Conservation (phyloP, 2,329 filamentous ascomycete genomes). For the Aschersonia sp. region DNA sequence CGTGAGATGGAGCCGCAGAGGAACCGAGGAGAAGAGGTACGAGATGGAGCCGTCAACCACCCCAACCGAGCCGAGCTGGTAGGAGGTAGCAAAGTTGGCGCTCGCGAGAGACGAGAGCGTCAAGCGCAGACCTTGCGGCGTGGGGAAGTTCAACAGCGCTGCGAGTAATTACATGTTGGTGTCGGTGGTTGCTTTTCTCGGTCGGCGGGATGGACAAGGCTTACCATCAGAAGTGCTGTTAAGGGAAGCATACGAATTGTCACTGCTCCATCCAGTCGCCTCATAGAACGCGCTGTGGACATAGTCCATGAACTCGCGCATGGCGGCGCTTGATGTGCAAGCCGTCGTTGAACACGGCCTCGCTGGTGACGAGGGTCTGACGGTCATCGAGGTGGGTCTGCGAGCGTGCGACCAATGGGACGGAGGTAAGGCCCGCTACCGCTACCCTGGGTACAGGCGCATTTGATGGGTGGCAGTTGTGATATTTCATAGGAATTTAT, state of each 20-base stretch:
- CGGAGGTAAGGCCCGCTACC: too few species aligned
- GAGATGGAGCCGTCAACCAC: constrained; percentile 94
- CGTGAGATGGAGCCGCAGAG: constrained; percentile 49
- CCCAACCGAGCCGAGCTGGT: constrained; percentile 77
- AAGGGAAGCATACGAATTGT: constrained; percentile 82
- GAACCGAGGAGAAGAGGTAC: constrained; percentile 84
- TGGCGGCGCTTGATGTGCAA: constrained; percentile 26
- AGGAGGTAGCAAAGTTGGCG: constrained; percentile 86
- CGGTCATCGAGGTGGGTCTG: neutral
- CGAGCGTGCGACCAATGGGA: too few species aligned
- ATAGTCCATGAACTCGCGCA: constrained; percentile 97
- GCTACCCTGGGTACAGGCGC: too few species aligned
- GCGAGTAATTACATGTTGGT: neutral
- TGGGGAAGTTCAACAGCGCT: constrained; percentile 81
- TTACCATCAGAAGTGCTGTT: constrained; percentile 71
- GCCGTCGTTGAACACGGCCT: constrained; percentile 8
- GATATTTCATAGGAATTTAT: too few species aligned
- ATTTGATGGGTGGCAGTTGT: too few species aligned
- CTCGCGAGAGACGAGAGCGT: constrained; percentile 85
- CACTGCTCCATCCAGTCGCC: constrained; percentile 74
- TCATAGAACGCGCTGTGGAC: constrained; percentile 83
- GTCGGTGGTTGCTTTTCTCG: too few species aligned
- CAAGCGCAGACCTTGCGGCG: constrained; percentile 70
- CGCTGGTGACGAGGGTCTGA: neutral
- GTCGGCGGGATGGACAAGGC: constrained; percentile 3